phyloP scores from a whole-genome alignment of 805 yeast genomes.

The Candida nonsorbophila region DNA sequence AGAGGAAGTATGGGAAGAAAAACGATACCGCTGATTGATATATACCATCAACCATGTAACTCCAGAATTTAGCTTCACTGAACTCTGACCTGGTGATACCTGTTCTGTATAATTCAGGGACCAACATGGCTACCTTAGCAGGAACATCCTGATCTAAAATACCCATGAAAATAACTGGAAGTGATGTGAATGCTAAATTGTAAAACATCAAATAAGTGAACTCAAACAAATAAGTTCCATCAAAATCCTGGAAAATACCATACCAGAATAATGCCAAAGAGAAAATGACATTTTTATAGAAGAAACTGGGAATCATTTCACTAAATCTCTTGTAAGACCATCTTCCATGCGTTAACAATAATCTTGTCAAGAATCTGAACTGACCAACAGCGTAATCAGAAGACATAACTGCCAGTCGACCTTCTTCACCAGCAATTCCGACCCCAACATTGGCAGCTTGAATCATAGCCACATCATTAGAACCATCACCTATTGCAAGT shows the following conservation, averaged over 20 bases:
- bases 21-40: constrained; percentile 71
- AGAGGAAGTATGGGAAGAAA: constrained; percentile 64
- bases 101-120: constrained; percentile 68
- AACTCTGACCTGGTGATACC: constrained; percentile 74
- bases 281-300: constrained; percentile 74
- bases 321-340: constrained; percentile 81
- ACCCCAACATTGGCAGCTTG: constrained; percentile 86
- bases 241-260: constrained; percentile 68
- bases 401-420: constrained; percentile 85
- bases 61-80: constrained; percentile 61
- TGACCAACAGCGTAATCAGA: constrained; percentile 85
- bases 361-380: constrained; percentile 63
- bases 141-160: constrained; percentile 78
- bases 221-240: constrained; percentile 76
- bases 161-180: constrained; percentile 75
- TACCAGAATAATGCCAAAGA: constrained; percentile 75
- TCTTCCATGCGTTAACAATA: constrained; percentile 74
- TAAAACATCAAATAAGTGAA: constrained; percentile 77
- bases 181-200: constrained; percentile 76
- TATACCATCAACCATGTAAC: constrained; percentile 72
- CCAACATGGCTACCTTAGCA: constrained; percentile 60
- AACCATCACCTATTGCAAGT: constrained; percentile 83
- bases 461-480: constrained; percentile 88
- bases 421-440: constrained; percentile 91
- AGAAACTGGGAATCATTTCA: constrained; percentile 80